Evolutionary conservation across 164 flowering plant genomes (phyloP).

Genomic region (Nymphaea thermarum): DNA sequence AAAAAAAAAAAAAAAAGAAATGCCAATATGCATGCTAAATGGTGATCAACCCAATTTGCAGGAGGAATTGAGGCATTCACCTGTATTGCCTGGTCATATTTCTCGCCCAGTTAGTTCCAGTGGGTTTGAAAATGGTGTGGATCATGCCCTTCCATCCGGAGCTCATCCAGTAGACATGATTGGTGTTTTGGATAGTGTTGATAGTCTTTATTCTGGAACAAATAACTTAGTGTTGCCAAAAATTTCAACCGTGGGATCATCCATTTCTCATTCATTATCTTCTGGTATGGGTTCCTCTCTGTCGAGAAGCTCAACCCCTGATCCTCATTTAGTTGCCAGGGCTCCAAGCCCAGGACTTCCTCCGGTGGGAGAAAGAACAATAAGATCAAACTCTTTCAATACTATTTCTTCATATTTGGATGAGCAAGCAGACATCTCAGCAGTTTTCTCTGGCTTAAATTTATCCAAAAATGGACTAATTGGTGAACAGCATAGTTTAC

Average conservation of each 20-base stretch:
- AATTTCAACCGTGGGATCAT: constrained; percentile 4
- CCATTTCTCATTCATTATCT: constrained; percentile 31
- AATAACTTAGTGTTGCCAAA: too few relatives aligned
- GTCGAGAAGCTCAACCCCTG: constrained; percentile 64
- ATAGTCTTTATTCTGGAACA: constrained; percentile 10
- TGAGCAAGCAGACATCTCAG: constrained; percentile 37
- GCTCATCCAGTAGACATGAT: constrained; percentile 14
- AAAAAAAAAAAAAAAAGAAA: too few relatives aligned
- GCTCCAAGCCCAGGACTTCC: constrained; percentile 32
- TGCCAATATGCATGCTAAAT: too few relatives aligned
- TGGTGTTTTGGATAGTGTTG: constrained; percentile 14
- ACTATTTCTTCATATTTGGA: constrained; percentile 21
- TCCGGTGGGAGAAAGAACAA: constrained; percentile 33
- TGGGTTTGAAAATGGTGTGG: constrained; percentile 31
- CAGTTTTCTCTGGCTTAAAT: constrained; percentile 61
- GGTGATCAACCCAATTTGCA: too few relatives aligned
- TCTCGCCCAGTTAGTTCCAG: constrained; percentile 46
- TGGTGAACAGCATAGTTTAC: constrained; percentile 30
- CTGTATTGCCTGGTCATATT: constrained; percentile 4
- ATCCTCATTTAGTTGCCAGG: constrained; percentile 49
- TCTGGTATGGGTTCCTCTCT: constrained; percentile 42
- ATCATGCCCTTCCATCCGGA: constrained; percentile 15
- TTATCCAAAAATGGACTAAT: constrained; percentile 29
- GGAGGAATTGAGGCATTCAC: too few relatives aligned
- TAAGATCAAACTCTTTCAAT: constrained; percentile 28